Evolutionary conservation across 345 rosid species (phyloP).

Genomic region (Syzygium jambos): DNA sequence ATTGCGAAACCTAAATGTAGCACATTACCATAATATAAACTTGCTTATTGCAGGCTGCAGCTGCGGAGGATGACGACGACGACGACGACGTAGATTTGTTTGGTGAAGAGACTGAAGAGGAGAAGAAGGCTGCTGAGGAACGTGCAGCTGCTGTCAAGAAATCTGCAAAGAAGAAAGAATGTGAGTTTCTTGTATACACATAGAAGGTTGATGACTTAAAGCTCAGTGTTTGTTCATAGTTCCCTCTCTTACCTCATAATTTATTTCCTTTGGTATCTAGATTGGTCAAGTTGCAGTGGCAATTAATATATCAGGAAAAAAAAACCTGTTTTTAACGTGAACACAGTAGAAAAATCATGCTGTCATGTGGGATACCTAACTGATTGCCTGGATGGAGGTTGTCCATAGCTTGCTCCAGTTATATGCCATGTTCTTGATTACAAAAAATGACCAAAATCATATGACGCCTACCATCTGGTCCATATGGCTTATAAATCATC

Average conservation of each 20-base stretch:
- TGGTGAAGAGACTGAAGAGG: slow-evolving; percentile 21
- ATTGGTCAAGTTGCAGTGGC: background rate
- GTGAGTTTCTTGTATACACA: background rate
- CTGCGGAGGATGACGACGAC: slow-evolving; percentile 10
- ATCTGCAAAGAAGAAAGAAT: slow-evolving; percentile 15
- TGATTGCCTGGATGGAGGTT: background rate
- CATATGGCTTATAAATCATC: background rate
- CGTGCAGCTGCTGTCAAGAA: slow-evolving; percentile 13
- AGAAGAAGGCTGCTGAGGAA: slow-evolving; percentile 15
- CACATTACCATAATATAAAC: background rate
- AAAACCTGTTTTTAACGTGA: background rate
- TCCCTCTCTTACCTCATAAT: background rate
- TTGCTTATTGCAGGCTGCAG: slow-evolving; percentile 8
- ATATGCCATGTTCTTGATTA: background rate
- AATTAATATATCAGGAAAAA: background rate
- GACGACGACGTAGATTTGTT: slow-evolving; percentile 8
- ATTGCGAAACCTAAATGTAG: background rate
- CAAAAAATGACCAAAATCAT: background rate
- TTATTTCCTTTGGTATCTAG: background rate
- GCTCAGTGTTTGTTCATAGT: background rate
- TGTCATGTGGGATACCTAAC: background rate
- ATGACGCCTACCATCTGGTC: background rate
- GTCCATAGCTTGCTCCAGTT: background rate
- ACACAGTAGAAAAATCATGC: background rate
- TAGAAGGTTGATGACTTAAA: background rate